Percentiles rank a stretch among this genome's conserved stretches.
phyloP scores from a whole-genome alignment of 345 rosid genomes.

The Jatropha curcas region DNA sequence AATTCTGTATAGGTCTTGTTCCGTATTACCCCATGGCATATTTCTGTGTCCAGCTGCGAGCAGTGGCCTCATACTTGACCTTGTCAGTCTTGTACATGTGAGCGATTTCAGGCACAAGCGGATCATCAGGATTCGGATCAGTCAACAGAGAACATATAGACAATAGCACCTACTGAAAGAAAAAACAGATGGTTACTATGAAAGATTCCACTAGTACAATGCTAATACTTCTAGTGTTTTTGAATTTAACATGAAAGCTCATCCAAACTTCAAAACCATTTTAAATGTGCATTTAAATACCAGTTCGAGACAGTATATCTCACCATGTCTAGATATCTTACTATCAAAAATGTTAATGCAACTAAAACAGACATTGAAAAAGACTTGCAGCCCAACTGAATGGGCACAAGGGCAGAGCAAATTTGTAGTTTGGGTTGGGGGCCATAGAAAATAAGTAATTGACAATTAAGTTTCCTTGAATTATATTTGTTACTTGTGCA shows the following conservation, averaged over 20 bases:
- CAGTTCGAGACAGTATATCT: no score
- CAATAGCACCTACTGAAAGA: slow-evolving; percentile 17
- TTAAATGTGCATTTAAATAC: no score
- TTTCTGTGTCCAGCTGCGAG: slow-evolving; percentile 31
- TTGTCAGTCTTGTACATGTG: slow-evolving; percentile 28
- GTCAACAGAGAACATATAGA: slow-evolving; percentile 24
- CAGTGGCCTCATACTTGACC: slow-evolving; percentile 27
- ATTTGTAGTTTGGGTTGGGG: no score
- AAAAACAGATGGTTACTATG: neutral
- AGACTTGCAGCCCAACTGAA: neutral
- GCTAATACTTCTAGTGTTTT: no score
- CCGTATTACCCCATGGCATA: slow-evolving; percentile 26
- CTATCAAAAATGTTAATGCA: neutral
- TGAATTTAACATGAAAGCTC: no score
- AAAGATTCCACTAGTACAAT: neutral
- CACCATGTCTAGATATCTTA: neutral
- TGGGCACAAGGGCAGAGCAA: neutral
- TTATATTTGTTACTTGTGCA: no score
- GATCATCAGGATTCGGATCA: slow-evolving; percentile 28
- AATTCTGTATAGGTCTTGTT: neutral
- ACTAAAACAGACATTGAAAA: no score
- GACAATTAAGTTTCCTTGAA: no score
- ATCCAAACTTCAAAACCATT: no score
- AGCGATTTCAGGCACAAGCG: slow-evolving; percentile 29
- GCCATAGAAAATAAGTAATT: no score